Conservation (phyloP, 768 basidiomycete genomes). For the Termitomyces sp. region DNA sequence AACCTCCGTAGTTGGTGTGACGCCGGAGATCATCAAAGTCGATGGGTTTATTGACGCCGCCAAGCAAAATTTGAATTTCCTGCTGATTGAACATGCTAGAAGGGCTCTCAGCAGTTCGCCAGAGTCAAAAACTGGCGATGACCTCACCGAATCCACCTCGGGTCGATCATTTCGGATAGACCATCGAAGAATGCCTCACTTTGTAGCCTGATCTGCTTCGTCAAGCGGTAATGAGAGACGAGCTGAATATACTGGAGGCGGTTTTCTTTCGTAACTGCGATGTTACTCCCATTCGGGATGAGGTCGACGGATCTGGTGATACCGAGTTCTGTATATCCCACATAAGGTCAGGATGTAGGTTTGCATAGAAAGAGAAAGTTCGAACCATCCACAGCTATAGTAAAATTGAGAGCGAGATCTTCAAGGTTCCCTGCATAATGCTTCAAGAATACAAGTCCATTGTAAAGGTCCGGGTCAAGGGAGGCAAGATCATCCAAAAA, state of each 20-base stretch:
- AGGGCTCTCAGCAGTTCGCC: neutral
- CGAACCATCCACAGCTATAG: slow-evolving; percentile 80
- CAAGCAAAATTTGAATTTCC: slow-evolving; percentile 88
- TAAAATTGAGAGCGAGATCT: slow-evolving; percentile 87
- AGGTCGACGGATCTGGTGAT: slow-evolving; percentile 71
- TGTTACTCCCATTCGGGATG: slow-evolving; percentile 74
- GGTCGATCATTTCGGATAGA: slow-evolving; percentile 86
- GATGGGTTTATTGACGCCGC: slow-evolving; percentile 81
- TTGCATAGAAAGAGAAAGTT: neutral
- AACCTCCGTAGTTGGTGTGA: slow-evolving; percentile 80
- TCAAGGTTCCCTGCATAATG: slow-evolving; percentile 84
- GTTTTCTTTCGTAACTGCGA: slow-evolving; percentile 86
- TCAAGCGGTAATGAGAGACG: slow-evolving; percentile 84
- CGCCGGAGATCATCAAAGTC: slow-evolving; percentile 75
- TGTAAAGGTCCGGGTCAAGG: slow-evolving; percentile 88
- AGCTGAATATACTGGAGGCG: slow-evolving; percentile 85
- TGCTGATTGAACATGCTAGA: slow-evolving; percentile 94
- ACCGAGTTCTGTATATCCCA: slow-evolving; percentile 63
- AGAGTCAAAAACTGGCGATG: neutral
- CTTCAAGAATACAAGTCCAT: slow-evolving; percentile 89
- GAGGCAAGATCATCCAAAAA: slow-evolving; percentile 92
- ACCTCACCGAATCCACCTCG: slow-evolving; percentile 73
- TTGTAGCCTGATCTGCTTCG: slow-evolving; percentile 82
- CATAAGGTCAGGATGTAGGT: neutral
- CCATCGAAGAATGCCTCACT: slow-evolving; percentile 89